Conservation (phyloP, 371 early-diverging fungal species). For the Dichotomocladium elegans region DNA sequence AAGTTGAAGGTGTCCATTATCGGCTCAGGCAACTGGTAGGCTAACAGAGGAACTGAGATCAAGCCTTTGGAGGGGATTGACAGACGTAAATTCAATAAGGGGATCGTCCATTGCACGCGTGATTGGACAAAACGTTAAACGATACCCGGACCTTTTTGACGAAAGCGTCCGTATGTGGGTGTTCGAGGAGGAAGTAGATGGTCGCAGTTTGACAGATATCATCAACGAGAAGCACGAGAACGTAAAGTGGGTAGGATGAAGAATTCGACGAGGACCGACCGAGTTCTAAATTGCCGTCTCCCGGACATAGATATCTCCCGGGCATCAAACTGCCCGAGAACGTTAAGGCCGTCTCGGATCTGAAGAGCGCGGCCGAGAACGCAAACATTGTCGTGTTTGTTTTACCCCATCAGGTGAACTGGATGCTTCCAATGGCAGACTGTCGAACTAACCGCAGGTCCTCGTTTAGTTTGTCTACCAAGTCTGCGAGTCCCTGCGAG, state of each 20-base stretch:
- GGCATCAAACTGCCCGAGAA: conserved; percentile 83
- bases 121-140: conserved; percentile 77
- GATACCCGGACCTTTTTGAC: conserved; percentile 63
- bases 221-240: conserved; percentile 95
- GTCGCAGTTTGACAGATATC: conserved; percentile 83
- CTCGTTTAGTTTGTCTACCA: conserved; percentile 69
- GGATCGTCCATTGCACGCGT: conserved; percentile 96
- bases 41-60: too few relatives aligned
- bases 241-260: conserved; percentile 72
- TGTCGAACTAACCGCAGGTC: too few relatives aligned
- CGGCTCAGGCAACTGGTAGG: conserved; percentile 94
- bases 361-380: conserved; percentile 65
- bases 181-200: conserved; percentile 83
- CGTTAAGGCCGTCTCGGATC: conserved; percentile 75
- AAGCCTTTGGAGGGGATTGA: neutral
- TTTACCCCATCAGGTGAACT: conserved; percentile 81
- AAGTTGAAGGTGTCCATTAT: conserved; percentile 78
- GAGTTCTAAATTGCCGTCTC: neutral
- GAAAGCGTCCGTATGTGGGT: conserved; percentile 91
- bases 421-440: neutral
- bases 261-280: too few relatives aligned
- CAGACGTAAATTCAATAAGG: conserved; percentile 50
- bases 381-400: conserved; percentile 95
- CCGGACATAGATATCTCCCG: conserved; percentile 70
- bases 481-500: conserved; percentile 67